Evolutionary conservation across 2,329 filamentous ascomycete genomes (phyloP).

Genomic region (Hypoxylon sp.): DNA sequence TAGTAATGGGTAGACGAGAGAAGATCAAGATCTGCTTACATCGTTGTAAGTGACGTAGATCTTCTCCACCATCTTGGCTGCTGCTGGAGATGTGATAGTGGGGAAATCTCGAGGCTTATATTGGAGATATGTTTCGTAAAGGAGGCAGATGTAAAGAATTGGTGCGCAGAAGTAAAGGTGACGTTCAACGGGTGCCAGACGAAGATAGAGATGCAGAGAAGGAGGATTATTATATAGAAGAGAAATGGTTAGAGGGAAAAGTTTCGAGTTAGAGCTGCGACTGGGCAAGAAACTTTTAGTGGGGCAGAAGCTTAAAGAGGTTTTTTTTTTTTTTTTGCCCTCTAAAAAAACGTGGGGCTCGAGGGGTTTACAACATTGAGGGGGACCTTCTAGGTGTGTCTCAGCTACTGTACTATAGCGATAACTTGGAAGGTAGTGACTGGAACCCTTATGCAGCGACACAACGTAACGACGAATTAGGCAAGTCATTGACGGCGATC

Average conservation of each 20-base stretch:
- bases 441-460: neutral
- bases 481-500: slow-evolving; percentile 26
- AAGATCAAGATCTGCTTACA: slow-evolving; percentile 66
- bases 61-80: slow-evolving; percentile 81
- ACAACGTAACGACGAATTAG: slow-evolving; percentile 28
- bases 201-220: slow-evolving; percentile 14
- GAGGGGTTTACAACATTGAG: slow-evolving; percentile 19
- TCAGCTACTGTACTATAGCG: neutral
- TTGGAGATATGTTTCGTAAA: neutral
- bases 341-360: slow-evolving; percentile 30
- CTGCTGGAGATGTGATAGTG: slow-evolving; percentile 28
- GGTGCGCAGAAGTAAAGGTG: slow-evolving; percentile 8
- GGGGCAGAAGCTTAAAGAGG: slow-evolving; percentile 24
- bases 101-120: slow-evolving; percentile 21
- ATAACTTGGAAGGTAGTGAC: neutral
- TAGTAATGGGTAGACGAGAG: slow-evolving; percentile 36
- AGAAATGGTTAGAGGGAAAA: slow-evolving; percentile 31
- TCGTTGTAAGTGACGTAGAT: slow-evolving; percentile 93
- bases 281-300: slow-evolving; percentile 40
- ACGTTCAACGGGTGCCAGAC: neutral
- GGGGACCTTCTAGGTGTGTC: slow-evolving; percentile 14
- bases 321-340: slow-evolving; percentile 8
- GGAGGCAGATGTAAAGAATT: slow-evolving; percentile 1
- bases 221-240: slow-evolving; percentile 14
- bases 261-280: slow-evolving; percentile 36